Evolutionary conservation across 164 flowering plant species (phyloP).

Genomic region (Dillenia suffruticosa): DNA sequence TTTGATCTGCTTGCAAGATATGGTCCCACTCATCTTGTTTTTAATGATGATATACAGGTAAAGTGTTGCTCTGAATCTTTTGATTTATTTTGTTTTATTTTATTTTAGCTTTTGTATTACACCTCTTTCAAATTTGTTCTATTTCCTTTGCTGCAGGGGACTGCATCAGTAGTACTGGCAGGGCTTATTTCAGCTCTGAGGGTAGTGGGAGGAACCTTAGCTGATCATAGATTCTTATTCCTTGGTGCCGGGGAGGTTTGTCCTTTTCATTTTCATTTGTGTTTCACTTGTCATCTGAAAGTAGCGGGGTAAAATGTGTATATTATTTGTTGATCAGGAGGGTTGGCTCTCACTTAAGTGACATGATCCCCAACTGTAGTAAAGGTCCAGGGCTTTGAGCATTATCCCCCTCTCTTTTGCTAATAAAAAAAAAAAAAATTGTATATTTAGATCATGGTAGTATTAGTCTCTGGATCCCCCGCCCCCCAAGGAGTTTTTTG

Average conservation of each 20-base stretch:
- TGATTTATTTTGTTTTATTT: background rate
- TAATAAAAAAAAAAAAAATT: no score
- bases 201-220: conserved; percentile 53
- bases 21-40: conserved; percentile 67
- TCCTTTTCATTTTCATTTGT: background rate
- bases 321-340: no score
- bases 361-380: no score
- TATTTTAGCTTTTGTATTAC: background rate
- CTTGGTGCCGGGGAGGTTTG: conserved; percentile 96
- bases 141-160: conserved; percentile 49
- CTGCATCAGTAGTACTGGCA: conserved; percentile 91
- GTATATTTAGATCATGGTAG: no score
- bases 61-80: background rate
- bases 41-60: conserved; percentile 98
- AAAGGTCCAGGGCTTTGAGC: no score
- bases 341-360: no score
- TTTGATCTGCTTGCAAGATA: conserved; percentile 73
- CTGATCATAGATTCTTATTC: conserved; percentile 84
- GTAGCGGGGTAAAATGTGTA: background rate
- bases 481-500: no score
- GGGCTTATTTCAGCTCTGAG: conserved; percentile 75
- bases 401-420: no score
- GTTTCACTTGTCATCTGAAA: background rate
- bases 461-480: no score
- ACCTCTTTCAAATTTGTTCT: conserved; percentile 1